Evolutionary conservation across 257 asterid species (phyloP), one percentile per base, ranked within the genome.

Genomic region (Verbena officinalis): DNA sequence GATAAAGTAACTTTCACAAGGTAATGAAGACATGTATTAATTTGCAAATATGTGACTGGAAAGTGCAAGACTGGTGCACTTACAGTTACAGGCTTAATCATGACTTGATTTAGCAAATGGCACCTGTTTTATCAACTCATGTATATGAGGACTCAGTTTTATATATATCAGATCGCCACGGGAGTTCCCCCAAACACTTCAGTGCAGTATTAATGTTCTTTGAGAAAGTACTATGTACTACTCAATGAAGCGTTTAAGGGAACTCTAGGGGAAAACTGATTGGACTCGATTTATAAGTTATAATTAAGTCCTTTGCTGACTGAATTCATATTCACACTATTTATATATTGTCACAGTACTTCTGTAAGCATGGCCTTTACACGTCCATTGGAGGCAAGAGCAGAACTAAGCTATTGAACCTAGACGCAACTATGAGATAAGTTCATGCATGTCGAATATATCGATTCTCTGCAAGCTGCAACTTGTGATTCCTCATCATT

Each of bases 161-260:
- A n/a, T n/a, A n/a, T n/a, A 24, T 55, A 74, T 68, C 75, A 64
- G 73, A 75, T 44, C 23, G 3, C 61, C 57, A 61, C 77, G 1
- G 59, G 80, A 70, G 74, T 75, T 70, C 80, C 77, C 80, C 74
- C 80, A 75, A 75, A 75, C 80, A 75, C 80, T 70, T 75, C 71
- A 70, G 80, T 46, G 70, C 7, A 30, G 36, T 30, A 7, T 44
- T 43, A 12, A 30, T 16, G 46, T 64, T 58, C 30, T 43, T 42
- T 1, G 12, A 12, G 12, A 53, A 65, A 38, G n/a, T n/a, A n/a
- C n/a, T n/a, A n/a, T n/a, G n/a, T n/a, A n/a, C 50, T 40, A 46
- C 54, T 14, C 77, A 66, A 71, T 80, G 84, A 78, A 83, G 84
- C 74, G 77, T 1, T 76, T 17, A 64, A 72, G 81, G 83, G 75